Evolutionary conservation across 2,329 filamentous ascomycete species (phyloP).

Genomic region (Colletotrichum brevisporum): DNA sequence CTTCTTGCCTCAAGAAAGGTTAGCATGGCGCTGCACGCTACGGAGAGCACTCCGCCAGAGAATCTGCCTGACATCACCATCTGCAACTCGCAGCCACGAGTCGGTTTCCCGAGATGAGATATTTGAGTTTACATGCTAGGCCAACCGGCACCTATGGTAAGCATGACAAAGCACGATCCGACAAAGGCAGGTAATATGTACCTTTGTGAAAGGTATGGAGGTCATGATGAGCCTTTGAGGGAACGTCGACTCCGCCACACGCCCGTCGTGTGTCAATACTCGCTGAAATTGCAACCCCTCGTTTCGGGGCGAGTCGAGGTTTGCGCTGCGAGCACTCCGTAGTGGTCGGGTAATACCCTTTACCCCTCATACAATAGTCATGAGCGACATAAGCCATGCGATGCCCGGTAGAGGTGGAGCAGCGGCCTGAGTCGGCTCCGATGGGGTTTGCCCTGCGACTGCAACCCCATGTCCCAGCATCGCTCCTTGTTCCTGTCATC

Average conservation of each 20-base stretch:
- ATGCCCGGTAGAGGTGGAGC: neutral
- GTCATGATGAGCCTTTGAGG: slow-evolving; percentile 1
- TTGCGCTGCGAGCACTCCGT: neutral
- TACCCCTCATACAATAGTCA: neutral
- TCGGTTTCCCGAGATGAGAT: neutral
- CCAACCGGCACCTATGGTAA: slow-evolving; percentile 2
- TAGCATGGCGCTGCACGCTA: neutral
- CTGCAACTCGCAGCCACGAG: slow-evolving; percentile 13
- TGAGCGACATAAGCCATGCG: neutral
- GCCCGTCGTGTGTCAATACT: neutral
- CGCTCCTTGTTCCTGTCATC: neutral
- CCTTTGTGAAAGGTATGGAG: too few species aligned
- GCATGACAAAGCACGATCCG: slow-evolving; percentile 26
- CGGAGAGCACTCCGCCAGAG: neutral
- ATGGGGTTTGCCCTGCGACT: slow-evolving; percentile 22
- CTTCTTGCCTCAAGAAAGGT: neutral
- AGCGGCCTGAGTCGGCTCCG: slow-evolving; percentile 11
- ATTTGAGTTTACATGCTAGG: slow-evolving; percentile 11
- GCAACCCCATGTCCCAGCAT: slow-evolving; percentile 3
- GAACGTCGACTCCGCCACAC: neutral
- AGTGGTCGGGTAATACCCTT: too few species aligned
- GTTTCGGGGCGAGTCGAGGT: slow-evolving; percentile 17
- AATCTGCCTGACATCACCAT: neutral
- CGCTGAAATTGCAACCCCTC: neutral
- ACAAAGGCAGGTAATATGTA: neutral